A percentile compares a stretch with the other conserved stretches of the same genome.
phyloP scores from a whole-genome alignment of 331 rosid genomes.

The Prunus yedoensis region DNA sequence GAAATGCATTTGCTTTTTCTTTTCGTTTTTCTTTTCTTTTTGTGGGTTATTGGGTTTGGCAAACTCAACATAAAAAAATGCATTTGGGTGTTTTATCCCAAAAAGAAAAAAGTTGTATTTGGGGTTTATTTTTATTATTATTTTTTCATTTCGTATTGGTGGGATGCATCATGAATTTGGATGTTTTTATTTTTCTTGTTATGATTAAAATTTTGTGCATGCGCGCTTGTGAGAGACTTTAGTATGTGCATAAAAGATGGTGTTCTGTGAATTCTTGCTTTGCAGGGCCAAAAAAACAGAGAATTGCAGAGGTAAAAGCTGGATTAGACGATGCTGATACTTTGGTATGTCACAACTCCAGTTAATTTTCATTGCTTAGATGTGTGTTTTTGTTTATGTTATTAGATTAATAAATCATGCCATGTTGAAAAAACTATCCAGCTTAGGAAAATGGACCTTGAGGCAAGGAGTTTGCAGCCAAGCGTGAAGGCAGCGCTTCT shows the following conservation, averaged over 20 bases:
- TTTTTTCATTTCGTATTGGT: not conserved
- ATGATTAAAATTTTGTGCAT: not conserved
- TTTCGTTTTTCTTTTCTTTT: not conserved
- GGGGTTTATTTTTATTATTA: not conserved
- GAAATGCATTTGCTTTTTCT: not conserved
- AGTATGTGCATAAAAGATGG: not conserved
- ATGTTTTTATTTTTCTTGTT: not conserved
- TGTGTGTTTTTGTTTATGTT: conserved; percentile 10
- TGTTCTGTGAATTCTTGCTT: not conserved
- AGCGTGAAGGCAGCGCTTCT: conserved; percentile 58
- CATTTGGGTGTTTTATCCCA: not conserved
- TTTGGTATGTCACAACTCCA: conserved; percentile 36
- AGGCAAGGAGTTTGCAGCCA: conserved; percentile 80
- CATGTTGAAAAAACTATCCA: conserved; percentile 14
- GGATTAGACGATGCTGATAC: conserved; percentile 61
- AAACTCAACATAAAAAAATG: not conserved
- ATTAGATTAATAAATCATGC: not conserved
- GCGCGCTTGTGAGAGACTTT: not conserved
- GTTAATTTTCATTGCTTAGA: not conserved
- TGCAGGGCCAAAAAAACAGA: conserved; percentile 53
- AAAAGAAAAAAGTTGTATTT: no score
- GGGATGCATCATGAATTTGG: not conserved
- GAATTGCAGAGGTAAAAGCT: conserved; percentile 43
- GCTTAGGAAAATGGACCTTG: conserved; percentile 84
- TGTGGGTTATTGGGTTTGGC: not conserved